Percentiles rank a stretch among this genome's conserved stretches.
Evolutionary conservation across 2,329 filamentous ascomycete species (phyloP).

Genomic region (Xylariales sp.): DNA sequence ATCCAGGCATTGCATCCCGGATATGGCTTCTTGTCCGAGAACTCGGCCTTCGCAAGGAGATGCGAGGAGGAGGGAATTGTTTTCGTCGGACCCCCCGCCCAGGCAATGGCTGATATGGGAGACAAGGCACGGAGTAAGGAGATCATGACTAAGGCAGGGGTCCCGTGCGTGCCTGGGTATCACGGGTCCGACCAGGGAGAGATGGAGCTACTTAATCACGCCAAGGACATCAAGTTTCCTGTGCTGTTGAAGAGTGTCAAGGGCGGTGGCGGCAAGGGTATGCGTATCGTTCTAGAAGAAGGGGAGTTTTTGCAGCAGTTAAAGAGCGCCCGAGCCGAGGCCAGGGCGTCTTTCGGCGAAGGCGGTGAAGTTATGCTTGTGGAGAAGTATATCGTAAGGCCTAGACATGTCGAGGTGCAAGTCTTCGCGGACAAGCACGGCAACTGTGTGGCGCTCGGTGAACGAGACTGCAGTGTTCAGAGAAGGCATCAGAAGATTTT

Average conservation of each 20-base stretch:
- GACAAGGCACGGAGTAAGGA: conserved; percentile 83
- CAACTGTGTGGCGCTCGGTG: conserved; percentile 83
- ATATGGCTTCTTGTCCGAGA: conserved; percentile 96
- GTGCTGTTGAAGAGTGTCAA: conserved; percentile 84
- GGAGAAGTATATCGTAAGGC: conserved; percentile 82
- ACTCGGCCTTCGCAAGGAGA: conserved; percentile 86
- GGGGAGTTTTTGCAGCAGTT: conserved; percentile 78
- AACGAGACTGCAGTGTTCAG: conserved; percentile 90
- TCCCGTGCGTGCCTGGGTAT: conserved; percentile 96
- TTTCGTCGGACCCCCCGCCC: conserved; percentile 90
- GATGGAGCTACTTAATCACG: conserved; percentile 71
- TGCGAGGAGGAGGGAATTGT: conserved; percentile 91
- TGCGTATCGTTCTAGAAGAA: conserved; percentile 77
- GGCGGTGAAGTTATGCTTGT: conserved; percentile 84
- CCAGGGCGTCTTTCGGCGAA: conserved; percentile 82
- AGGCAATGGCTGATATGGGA: conserved; percentile 79
- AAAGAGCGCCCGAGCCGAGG: conserved; percentile 78
- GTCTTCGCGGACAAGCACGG: conserved; percentile 87
- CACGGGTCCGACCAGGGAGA: conserved; percentile 86
- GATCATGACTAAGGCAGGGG: conserved; percentile 95
- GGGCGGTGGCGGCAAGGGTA: conserved; percentile 86
- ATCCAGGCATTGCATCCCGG: conserved; percentile 95
- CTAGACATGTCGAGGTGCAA: conserved; percentile 89
- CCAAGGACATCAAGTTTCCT: conserved; percentile 75
- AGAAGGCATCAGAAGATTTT: conserved; percentile 90